Conservation (phyloP, 257 asterid species). For the Coffea canephora region DNA sequence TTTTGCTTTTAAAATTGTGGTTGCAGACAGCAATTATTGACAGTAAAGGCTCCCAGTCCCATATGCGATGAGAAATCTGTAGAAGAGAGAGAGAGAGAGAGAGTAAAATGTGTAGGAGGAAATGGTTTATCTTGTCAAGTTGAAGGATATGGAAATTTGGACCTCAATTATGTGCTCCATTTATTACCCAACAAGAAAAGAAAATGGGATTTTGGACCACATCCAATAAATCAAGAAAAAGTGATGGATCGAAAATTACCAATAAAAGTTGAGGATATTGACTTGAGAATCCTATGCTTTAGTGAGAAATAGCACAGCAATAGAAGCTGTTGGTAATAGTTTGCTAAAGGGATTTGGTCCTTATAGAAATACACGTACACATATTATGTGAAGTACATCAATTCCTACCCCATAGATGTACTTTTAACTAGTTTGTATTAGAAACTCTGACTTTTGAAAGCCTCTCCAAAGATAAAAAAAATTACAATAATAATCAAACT, state of each 20-base stretch:
- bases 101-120: not conserved
- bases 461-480: too few species aligned
- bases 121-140: not conserved
- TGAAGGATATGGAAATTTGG: conserved; percentile 1
- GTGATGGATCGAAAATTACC: conserved; percentile 4
- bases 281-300: not conserved
- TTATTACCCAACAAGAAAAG: too few species aligned
- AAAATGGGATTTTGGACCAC: conserved; percentile 5
- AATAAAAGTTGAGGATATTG: not conserved
- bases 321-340: too few species aligned
- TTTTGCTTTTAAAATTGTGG: conserved; percentile 28
- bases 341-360: too few species aligned
- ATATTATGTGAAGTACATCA: too few species aligned
- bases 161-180: not conserved
- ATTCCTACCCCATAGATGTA: too few species aligned
- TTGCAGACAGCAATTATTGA: conserved; percentile 24
- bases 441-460: too few species aligned
- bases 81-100: not conserved
- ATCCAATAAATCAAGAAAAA: conserved; percentile 2
- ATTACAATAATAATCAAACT: too few species aligned
- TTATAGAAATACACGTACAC: too few species aligned
- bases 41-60: not conserved
- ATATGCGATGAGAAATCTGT: not conserved
- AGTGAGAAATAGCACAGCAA: not conserved
- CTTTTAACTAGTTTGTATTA: too few species aligned